Evolutionary conservation across 2,329 filamentous ascomycete genomes (phyloP).

Genomic region (Epichloe gansuensis): DNA sequence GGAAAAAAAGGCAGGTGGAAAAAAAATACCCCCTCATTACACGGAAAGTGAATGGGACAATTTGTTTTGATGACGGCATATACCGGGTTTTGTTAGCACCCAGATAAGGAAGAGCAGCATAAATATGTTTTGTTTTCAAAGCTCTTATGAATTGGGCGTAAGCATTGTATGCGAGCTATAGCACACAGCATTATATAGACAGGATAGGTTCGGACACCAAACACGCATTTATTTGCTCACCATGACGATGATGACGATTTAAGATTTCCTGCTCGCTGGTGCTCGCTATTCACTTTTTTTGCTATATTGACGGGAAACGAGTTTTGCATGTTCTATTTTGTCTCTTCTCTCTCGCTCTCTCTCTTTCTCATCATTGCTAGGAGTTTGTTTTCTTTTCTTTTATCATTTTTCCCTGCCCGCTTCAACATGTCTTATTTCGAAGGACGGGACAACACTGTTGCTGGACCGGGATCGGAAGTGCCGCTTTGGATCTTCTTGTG

Average conservation of each 20-base stretch:
- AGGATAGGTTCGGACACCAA: constrained; percentile 2
- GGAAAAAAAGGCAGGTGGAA: neutral
- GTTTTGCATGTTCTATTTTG: neutral
- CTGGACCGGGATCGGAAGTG: too few relatives aligned
- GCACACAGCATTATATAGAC: constrained; percentile 3
- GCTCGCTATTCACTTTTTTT: neutral
- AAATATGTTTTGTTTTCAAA: constrained; percentile 6
- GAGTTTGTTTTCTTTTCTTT: too few relatives aligned
- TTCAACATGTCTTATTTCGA: too few relatives aligned
- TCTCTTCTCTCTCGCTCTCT: neutral
- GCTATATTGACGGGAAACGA: neutral
- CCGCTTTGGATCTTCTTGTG: too few relatives aligned
- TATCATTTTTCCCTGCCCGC: too few relatives aligned
- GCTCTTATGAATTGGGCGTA: neutral
- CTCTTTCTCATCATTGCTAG: neutral
- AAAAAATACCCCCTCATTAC: constrained; percentile 5
- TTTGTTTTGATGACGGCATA: constrained; percentile 2
- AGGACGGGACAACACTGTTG: too few relatives aligned
- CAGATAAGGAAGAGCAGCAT: constrained; percentile 1
- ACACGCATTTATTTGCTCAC: neutral
- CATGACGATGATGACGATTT: neutral
- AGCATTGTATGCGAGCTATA: neutral
- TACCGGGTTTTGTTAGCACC: neutral
- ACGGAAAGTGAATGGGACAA: neutral
- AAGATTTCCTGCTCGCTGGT: neutral